Evolutionary conservation across 1,284 basidiomycete genomes (phyloP).

Genomic region (Sporisorium sorghi): DNA sequence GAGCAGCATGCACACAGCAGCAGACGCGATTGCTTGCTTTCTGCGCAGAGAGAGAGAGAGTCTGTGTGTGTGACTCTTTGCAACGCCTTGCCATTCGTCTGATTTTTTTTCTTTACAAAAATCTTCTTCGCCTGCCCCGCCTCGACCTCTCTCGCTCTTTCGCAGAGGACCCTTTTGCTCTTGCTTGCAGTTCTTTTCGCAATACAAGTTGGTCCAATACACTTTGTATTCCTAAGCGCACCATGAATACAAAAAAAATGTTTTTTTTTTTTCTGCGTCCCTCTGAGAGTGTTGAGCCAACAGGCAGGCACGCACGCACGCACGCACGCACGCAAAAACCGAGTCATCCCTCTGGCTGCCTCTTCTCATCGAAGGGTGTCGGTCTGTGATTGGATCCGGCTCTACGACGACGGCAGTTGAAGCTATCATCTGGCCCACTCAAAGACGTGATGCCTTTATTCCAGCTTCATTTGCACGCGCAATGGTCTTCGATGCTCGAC

Average conservation of each 20-base stretch:
- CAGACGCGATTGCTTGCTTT: too few relatives aligned
- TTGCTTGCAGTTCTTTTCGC: slow-evolving; percentile 28
- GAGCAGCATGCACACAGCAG: slow-evolving; percentile 1
- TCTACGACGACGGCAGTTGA: neutral
- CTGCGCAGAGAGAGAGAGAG: neutral
- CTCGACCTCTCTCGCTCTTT: neutral
- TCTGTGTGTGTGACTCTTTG: slow-evolving; percentile 31
- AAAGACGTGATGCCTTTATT: neutral
- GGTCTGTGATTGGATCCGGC: neutral
- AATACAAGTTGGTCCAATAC: slow-evolving; percentile 14
- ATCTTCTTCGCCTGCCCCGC: too few relatives aligned
- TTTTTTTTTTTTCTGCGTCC: neutral
- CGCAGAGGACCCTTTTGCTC: neutral
- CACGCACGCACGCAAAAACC: too few relatives aligned
- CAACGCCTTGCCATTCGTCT: slow-evolving; percentile 33
- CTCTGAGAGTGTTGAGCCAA: slow-evolving; percentile 1
- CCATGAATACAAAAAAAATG: neutral
- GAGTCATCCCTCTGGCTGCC: neutral
- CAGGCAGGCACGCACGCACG: neutral
- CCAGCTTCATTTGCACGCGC: too few relatives aligned
- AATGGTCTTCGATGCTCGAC: neutral
- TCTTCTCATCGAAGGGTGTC: neutral
- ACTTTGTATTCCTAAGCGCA: slow-evolving; percentile 3
- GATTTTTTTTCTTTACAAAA: neutral
- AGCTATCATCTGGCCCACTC: neutral